Evolutionary conservation across 2,329 filamentous ascomycete genomes (phyloP), one percentile per base, ranked within the genome.

Genomic region (Chaetomium olivaceum): DNA sequence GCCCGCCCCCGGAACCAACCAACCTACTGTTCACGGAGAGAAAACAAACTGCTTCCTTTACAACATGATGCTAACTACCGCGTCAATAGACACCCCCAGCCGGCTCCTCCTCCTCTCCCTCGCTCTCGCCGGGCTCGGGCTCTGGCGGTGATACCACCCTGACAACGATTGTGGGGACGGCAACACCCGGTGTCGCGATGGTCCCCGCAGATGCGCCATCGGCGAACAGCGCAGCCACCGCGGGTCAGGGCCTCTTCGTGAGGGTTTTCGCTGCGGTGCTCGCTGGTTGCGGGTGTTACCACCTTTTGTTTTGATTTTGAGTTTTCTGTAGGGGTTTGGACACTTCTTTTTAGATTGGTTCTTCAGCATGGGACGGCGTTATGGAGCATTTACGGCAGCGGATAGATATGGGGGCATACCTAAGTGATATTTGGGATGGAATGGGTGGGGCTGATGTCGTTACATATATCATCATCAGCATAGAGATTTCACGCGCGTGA

Each of bases 161-260:
- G 14, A 36, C 57, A 2, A 66, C 58, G 2, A 33, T 31, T 52
- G 61, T 58, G 21, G 50, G 14, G 56, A 23, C 21, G 12, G 16
- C 25, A 29, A 33, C 19, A n/a, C 31, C 21, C 31, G n/a, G 23
- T 36, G 25, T 50, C 14, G 48, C 1, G 16, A 23, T 39, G 16
- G 52, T 62, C 8, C 61, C 61, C 7, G 63, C 61, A 8, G 61
- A 55, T 7, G 65, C 65, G 4, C 65, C 65, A 0, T 25, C 33
- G 27, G 58, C 14, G 3, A 62, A 62, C 55, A 25, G 23, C 19
- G 57, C 61, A 12, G 21, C 36, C 7, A n/a, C 46, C 11, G 6
- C 12, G 11, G 3, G 39, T 7, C 50, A n/a, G 16, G n/a, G 25
- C 19, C 14, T 31, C 19, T 8, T 31, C 11, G 51, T 4, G 3